Base-by-base conservation (phyloP, 2,329 filamentous ascomycete genomes). In the Pseudogymnoascus sp. region DNA sequence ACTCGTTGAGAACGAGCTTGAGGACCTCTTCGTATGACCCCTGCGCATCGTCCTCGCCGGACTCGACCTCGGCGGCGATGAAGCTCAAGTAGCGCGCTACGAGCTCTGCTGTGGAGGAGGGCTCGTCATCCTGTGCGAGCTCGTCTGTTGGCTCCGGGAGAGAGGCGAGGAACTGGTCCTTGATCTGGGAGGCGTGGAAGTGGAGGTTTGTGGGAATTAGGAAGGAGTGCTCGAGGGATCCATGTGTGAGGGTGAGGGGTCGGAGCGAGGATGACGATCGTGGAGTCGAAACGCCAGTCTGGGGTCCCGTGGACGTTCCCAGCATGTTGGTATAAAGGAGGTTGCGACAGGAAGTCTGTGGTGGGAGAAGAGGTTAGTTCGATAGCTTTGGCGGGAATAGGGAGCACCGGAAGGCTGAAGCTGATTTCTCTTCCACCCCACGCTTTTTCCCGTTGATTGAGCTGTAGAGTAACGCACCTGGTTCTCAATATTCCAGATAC, bases 61-160 rank as follows among this genome's bases (percentile, higher is more conserved):
- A 90, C 61, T 96, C 91, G 39, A 97, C 89, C 78, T 97, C 90
- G 66, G 84, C 80, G 66, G 93, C 92, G 64, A 97, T 84, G 73
- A 91, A 95, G 69, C 91, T 92, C 73, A 99, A 86, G 77, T 96
- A 99, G 74, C 93, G 86, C 64, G 91, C 92, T 33, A 99, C 91
- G 64, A 99, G 82, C 79, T 99, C 94, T 47, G 90, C 80, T 54
- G 92, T 86, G 24, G 95, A 99, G 37, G 94, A 97, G n/a, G 94
- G 94, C 80, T 99, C 95, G 70, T 99, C 94, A 80, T 99, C 95
- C 74, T 93, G 92, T 64, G 94, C 95, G 66, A 97, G 85, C 80
- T 99, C 94, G 74, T 99, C 94, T 73, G 95, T 99, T 62, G 94
- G 90, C 70, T 87, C 82, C 60, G 95, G 95, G 68, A 99, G 83